Conservation (phyloP, 164 flowering plant genomes). For the Vitis amurensis region DNA sequence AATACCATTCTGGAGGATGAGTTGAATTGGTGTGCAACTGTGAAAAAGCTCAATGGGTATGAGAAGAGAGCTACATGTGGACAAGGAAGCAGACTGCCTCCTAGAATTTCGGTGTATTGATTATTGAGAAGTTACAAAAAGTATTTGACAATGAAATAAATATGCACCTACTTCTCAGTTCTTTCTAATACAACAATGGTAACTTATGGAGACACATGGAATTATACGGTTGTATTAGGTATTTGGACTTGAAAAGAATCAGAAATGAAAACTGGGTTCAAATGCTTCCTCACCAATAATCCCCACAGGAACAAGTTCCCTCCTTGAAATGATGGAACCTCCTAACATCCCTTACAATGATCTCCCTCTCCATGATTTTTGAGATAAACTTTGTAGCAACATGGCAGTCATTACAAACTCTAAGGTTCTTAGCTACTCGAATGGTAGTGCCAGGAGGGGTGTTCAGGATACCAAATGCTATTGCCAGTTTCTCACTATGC, state of each 20-base stretch:
- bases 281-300: conserved; percentile 45
- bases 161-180: no score
- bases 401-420: conserved; percentile 88
- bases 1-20: no score
- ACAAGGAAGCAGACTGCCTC: no score
- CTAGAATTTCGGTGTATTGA: no score
- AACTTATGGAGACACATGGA: no score
- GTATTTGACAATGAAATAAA: no score
- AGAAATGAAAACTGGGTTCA: background rate
- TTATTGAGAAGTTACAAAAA: no score
- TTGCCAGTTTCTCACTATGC: conserved; percentile 82
- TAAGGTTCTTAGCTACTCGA: conserved; percentile 79
- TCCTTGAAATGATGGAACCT: conserved; percentile 79
- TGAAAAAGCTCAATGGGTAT: no score
- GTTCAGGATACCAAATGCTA: conserved; percentile 81
- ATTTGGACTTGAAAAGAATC: background rate
- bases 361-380: conserved; percentile 61
- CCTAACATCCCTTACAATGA: conserved; percentile 72
- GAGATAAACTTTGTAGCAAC: conserved; percentile 70
- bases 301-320: conserved; percentile 82
- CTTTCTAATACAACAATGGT: no score
- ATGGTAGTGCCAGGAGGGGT: conserved; percentile 69
- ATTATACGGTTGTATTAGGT: background rate
- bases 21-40: no score
- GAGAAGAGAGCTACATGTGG: no score